Base-by-base conservation (phyloP, 1,139 yeast species). In the Zygoascus meyerae region DNA sequence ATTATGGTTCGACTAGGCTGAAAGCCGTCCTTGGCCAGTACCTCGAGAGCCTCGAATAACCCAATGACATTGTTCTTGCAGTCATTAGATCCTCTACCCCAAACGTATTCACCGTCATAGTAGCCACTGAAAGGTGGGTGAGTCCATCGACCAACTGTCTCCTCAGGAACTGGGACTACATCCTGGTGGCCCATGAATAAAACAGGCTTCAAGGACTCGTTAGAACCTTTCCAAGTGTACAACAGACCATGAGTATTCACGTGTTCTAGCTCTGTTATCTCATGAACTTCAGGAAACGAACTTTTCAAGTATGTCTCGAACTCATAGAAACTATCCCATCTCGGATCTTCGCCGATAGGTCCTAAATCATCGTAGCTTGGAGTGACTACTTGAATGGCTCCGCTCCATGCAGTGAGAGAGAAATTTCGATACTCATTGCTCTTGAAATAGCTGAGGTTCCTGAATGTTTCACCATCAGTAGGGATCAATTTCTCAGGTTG, bases 131-230 rank as follows among this genome's bases (percentile, higher is more conserved):
- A 84, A 26, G 95, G 95, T 9, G 81, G 81, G 56, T 78, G 73
- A 2, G 69, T 72, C 95, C 95, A 86, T 44, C 73, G 69, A 34
- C 63, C 70, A 40, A 74, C 60, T 10, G 86, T 76, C 18, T 70
- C 79, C 28, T 66, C 62, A 57, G 79, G 81, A n/a, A 85, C 84
- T 0, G 95, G 95, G 10, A 86, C 95, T 3, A 82, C 86, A 60
- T 86, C 95, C 61, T 80, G 86, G 63, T 86, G 95, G 2, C 90
- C 89, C 65, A 81, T 75, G 37, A 85, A 67, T 62, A 86, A 61
- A 11, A 81, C 54, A 4, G 95, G 95, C 61, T 81, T 79, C 56
- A 82, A 68, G 3, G 59, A 50, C 4, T 62, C 41, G 50, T 79
- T 67, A 0, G 76, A 59, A 16, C 95, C 95, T 54, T 34, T 16